These are phyloP conservation scores for Hemileia vastatrix DNA, from an alignment of 1,284 basidiomycete genomes.

Conservation along the genomic window DNA sequence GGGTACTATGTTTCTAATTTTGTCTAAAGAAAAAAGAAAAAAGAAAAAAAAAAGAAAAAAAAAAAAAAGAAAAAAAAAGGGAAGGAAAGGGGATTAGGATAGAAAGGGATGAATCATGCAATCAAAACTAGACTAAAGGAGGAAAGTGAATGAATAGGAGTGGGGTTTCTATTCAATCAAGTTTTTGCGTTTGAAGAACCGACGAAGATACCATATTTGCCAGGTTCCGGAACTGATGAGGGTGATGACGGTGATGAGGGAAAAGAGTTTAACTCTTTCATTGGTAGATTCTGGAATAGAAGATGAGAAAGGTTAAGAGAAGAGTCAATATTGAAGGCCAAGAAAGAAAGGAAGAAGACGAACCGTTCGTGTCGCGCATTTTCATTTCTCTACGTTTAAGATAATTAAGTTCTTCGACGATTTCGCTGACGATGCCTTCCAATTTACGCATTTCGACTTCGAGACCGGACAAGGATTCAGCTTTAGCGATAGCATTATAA, in stretches of 20 bases:
- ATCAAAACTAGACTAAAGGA: too few species aligned
- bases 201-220: conserved; percentile 19
- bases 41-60: too few species aligned
- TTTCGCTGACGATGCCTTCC: conserved; percentile 85
- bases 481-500: conserved; percentile 98
- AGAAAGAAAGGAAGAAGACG: conserved; percentile 41
- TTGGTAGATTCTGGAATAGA: conserved; percentile 14
- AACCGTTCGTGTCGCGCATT: conserved; percentile 86
- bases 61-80: too few species aligned
- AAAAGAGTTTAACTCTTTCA: conserved; percentile 13
- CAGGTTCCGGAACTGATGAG: conserved; percentile 16
- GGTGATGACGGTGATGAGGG: conserved; percentile 3
- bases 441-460: conserved; percentile 98
- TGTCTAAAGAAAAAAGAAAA: neutral
- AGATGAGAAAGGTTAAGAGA: neutral
- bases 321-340: neutral
- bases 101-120: too few species aligned
- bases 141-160: too few species aligned
- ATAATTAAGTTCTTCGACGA: conserved; percentile 87
- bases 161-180: conserved; percentile 21
- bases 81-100: too few species aligned
- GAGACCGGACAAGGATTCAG: conserved; percentile 86
- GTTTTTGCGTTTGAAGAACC: conserved; percentile 19
- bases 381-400: conserved; percentile 77
- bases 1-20: neutral